Percentiles rank a stretch among this genome's conserved stretches.
Evolutionary conservation across 768 basidiomycete genomes (phyloP).

Genomic region (Russula foetens): DNA sequence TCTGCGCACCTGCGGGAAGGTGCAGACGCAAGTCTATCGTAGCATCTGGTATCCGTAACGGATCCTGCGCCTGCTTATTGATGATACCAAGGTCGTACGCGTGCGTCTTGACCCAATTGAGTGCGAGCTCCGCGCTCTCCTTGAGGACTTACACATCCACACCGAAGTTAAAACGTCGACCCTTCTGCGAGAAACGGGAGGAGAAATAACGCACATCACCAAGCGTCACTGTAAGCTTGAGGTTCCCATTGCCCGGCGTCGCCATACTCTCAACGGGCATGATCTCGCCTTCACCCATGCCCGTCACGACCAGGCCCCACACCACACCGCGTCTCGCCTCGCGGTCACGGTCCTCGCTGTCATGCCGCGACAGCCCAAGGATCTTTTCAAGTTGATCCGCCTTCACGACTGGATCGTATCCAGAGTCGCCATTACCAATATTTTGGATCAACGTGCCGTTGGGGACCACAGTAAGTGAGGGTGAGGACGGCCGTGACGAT

Average conservation of each 20-base stretch:
- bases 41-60: constrained; percentile 58
- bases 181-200: neutral
- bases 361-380: constrained; percentile 72
- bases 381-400: too few relatives aligned
- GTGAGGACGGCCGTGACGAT: constrained; percentile 1
- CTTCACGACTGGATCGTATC: constrained; percentile 60
- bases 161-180: too few relatives aligned
- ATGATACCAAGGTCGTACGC: constrained; percentile 77
- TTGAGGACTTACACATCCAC: constrained; percentile 58
- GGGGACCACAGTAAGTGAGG: neutral
- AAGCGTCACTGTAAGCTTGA: constrained; percentile 76
- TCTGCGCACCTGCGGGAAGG: constrained; percentile 82
- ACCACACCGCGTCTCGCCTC: constrained; percentile 69
- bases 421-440: neutral
- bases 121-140: constrained; percentile 82
- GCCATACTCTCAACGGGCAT: constrained; percentile 78
- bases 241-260: constrained; percentile 63
- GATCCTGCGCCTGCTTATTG: constrained; percentile 57
- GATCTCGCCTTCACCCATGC: constrained; percentile 79
- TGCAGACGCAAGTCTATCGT: constrained; percentile 81
- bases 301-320: constrained; percentile 82
- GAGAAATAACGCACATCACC: constrained; percentile 53
- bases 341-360: constrained; percentile 68
- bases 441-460: neutral
- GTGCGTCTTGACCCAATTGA: constrained; percentile 91